A percentile compares a stretch with the other conserved stretches of the same genome.
phyloP scores from a whole-genome alignment of 208 protist species.

The Trypanosoma theileri region DNA sequence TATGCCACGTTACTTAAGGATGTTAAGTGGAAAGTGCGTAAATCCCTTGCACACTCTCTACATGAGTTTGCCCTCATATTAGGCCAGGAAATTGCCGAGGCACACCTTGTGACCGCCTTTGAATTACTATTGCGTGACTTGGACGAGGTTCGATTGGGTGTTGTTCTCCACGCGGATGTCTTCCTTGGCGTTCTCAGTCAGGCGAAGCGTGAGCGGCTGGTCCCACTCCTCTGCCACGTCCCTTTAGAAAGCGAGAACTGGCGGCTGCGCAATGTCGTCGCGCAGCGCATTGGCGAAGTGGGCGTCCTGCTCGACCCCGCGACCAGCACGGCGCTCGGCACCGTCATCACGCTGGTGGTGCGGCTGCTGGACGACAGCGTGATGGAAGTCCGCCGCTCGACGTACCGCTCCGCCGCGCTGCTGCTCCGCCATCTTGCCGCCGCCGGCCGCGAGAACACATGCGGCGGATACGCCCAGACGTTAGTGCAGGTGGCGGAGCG shows the following conservation, averaged over 20 bases:
- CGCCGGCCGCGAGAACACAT: slow-evolving; percentile 32
- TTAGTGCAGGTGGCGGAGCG: slow-evolving; percentile 75
- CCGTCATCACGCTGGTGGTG: slow-evolving; percentile 69
- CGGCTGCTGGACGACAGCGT: slow-evolving; percentile 89
- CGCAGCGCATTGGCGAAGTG: slow-evolving; percentile 82
- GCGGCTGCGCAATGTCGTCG: slow-evolving; percentile 91
- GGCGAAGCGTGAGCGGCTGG: slow-evolving; percentile 60
- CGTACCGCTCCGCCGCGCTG: slow-evolving; percentile 73
- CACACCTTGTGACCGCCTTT: slow-evolving; percentile 86
- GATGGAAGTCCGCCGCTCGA: slow-evolving; percentile 83
- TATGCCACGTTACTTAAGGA: slow-evolving; percentile 94
- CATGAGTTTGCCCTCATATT: slow-evolving; percentile 94
- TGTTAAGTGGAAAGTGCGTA: slow-evolving; percentile 95
- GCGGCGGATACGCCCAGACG: slow-evolving; percentile 54
- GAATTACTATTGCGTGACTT: slow-evolving; percentile 94
- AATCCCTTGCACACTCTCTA: slow-evolving; percentile 92
- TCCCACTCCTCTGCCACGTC: slow-evolving; percentile 75
- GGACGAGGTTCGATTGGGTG: slow-evolving; percentile 95
- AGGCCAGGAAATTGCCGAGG: slow-evolving; percentile 85
- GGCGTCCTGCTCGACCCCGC: slow-evolving; percentile 65
- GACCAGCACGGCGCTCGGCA: slow-evolving; percentile 43
- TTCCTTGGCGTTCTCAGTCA: slow-evolving; percentile 78
- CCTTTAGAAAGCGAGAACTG: slow-evolving; percentile 93
- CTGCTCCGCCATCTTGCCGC: slow-evolving; percentile 72
- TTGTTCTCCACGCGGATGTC: slow-evolving; percentile 78